phyloP scores from a whole-genome alignment of 2,329 filamentous ascomycete genomes.

The Periconia macrospinosa region DNA sequence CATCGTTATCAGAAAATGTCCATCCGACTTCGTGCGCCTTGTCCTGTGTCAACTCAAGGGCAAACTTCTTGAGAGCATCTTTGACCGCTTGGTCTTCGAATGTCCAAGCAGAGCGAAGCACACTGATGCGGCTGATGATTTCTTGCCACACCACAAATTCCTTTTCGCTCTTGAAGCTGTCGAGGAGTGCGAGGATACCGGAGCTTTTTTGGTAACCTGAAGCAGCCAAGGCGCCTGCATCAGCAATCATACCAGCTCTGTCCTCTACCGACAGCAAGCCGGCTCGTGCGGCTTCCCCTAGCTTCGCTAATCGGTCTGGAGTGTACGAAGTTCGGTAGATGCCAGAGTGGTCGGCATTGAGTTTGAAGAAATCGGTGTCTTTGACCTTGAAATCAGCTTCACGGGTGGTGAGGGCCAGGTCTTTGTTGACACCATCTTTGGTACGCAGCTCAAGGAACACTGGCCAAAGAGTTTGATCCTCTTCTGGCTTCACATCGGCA shows the following conservation, averaged over 20 bases:
- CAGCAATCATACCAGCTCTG: constrained; percentile 86
- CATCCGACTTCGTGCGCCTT: constrained; percentile 88
- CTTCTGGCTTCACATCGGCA: constrained; percentile 88
- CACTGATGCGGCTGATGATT: constrained; percentile 75
- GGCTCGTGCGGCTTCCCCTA: constrained; percentile 81
- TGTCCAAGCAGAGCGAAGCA: constrained; percentile 83
- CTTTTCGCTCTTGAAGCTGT: constrained; percentile 77
- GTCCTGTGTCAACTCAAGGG: constrained; percentile 72
- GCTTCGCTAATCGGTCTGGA: constrained; percentile 80
- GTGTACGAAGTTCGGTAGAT: constrained; percentile 90
- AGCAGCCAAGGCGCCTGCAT: constrained; percentile 84
- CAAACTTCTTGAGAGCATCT: constrained; percentile 80
- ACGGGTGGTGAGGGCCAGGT: constrained; percentile 70
- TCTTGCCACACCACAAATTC: constrained; percentile 97
- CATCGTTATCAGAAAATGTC: constrained; percentile 81
- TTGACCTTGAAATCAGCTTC: constrained; percentile 78
- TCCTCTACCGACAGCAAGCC: constrained; percentile 85
- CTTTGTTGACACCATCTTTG: constrained; percentile 78
- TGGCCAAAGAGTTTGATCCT: constrained; percentile 85
- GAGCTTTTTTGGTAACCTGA: constrained; percentile 95
- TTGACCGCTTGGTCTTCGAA: constrained; percentile 77
- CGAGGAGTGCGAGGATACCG: constrained; percentile 79
- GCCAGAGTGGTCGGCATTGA: constrained; percentile 92
- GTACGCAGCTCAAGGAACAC: constrained; percentile 86
- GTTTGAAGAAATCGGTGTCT: constrained; percentile 87